Evolutionary conservation across 257 asterid genomes (phyloP), one percentile per base, ranked within the genome.

Genomic region (Ilex aquifolium): DNA sequence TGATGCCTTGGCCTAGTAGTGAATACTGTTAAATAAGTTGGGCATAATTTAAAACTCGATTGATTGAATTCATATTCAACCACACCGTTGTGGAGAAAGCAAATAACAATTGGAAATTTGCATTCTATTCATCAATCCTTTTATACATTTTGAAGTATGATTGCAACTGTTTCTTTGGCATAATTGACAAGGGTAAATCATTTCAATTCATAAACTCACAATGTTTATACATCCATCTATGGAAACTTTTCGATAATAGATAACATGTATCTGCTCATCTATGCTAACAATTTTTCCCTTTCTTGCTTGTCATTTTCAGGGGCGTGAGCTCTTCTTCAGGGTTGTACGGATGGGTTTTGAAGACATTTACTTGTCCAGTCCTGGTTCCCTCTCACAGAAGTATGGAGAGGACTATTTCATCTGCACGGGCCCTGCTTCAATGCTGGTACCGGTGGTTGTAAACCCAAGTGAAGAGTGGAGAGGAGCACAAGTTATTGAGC

Each of bases 401-500:
- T 80, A 82, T 58, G 87, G 91, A 6, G 68, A 60, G 27, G 95
- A 80, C 32, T 85, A 83, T 57, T 90, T 85, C 52, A 71, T 83
- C 68, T 90, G 97, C 64, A 83, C 95, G 2, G 97, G 97, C 31
- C 94, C 95, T 12, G 87, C 85, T 16, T 80, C 97, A 3, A 52
- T 87, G 76, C 63, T 83, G 83, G 81, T 82, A 65, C 97, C 97
- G 0, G 67, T 87, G 21, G 75, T 81, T 15, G 68, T 90, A 53
- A 81, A 74, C 46, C 95, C 97, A 14, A 95, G 94, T 52, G 85
- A 85, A 77, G 92, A 90, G 70, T 90, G 97, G 97, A 83, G 80
- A 71, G 97, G 90, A 67, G 97, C 95, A 62, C 97, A 87, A 70
- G 75, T 90, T 42, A 85, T 90, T 64, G 95, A 90, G 79, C 97